A percentile compares a stretch with the other conserved stretches of the same genome.
Evolutionary conservation across 2,329 filamentous ascomycete species (phyloP).

Genomic region (Pseudocercospora eumusae): DNA sequence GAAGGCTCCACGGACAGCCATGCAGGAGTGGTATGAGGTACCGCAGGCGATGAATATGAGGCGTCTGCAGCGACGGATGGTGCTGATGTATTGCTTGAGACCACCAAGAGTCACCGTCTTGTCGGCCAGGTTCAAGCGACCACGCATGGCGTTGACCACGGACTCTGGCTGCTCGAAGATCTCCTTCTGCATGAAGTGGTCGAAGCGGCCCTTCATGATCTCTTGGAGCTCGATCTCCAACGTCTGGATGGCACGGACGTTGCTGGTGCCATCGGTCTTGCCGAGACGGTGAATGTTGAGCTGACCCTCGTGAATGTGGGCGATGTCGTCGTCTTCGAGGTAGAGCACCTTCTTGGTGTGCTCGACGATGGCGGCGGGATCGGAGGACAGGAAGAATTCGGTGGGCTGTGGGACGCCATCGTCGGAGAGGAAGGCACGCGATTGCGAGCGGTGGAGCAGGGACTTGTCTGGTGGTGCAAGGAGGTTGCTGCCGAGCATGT

Average conservation of each 20-base stretch:
- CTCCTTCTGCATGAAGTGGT: slow-evolving; percentile 99
- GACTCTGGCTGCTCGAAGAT: slow-evolving; percentile 99
- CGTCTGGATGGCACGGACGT: slow-evolving; percentile 97
- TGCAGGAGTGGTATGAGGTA: slow-evolving; percentile 98
- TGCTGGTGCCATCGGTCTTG: slow-evolving; percentile 96
- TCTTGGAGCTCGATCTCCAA: slow-evolving; percentile 98
- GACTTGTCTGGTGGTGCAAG: slow-evolving; percentile 95
- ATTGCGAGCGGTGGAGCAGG: slow-evolving; percentile 96
- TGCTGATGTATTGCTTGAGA: slow-evolving; percentile 91
- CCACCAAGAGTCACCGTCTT: slow-evolving; percentile 95
- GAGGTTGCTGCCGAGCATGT: slow-evolving; percentile 62
- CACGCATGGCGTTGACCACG: slow-evolving; percentile 99
- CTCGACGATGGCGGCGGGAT: slow-evolving; percentile 97
- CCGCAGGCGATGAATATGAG: slow-evolving; percentile 99
- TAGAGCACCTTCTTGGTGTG: slow-evolving; percentile 99
- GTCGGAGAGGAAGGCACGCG: slow-evolving; percentile 96
- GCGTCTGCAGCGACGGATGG: slow-evolving; percentile 92
- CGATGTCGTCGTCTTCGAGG: slow-evolving; percentile 98
- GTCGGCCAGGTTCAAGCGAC: slow-evolving; percentile 89
- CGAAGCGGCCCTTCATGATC: slow-evolving; percentile 99
- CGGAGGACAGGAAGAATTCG: slow-evolving; percentile 98
- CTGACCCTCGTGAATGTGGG: slow-evolving; percentile 97
- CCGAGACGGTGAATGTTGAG: slow-evolving; percentile 98
- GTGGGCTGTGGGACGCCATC: slow-evolving; percentile 97
- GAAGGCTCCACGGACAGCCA: slow-evolving; percentile 97